Conservation (phyloP, 176 grass and related monocot species). For the Elymus sibiricus region DNA sequence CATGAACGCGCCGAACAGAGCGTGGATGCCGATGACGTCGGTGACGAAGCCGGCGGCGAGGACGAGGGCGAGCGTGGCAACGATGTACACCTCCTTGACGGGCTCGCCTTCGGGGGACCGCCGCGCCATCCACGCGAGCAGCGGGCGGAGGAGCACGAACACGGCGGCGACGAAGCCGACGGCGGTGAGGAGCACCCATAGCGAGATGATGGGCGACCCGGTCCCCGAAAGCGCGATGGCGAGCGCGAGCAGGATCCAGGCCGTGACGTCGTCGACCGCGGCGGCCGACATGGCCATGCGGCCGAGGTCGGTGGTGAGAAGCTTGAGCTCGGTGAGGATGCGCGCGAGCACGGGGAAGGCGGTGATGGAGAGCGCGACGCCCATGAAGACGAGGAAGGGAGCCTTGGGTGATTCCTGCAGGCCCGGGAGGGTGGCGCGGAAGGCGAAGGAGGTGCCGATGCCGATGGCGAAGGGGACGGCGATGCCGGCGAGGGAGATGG, state of each 20-base stretch:
- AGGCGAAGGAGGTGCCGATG: conserved; percentile 53
- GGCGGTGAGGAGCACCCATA: conserved; percentile 67
- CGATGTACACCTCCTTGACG: conserved; percentile 53
- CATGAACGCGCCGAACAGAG: conserved; percentile 62
- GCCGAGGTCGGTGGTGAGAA: conserved; percentile 68
- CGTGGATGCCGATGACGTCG: conserved; percentile 71
- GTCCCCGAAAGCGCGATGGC: conserved; percentile 54
- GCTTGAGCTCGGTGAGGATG: conserved; percentile 80
- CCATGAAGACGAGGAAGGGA: conserved; percentile 74
- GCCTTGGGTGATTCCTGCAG: conserved; percentile 21
- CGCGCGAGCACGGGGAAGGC: conserved; percentile 74
- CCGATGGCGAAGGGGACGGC: conserved; percentile 52
- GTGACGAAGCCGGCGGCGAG: conserved; percentile 59
- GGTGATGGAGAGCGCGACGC: conserved; percentile 82
- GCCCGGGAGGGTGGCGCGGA: conserved; percentile 43
- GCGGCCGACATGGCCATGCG: conserved; percentile 71
- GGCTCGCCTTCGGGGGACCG: conserved; percentile 48
- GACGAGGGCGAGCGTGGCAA: conserved; percentile 45
- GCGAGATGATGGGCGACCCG: conserved; percentile 45
- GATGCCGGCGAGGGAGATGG: conserved; percentile 59
- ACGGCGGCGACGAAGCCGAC: conserved; percentile 34
- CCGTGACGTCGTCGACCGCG: conserved; percentile 56
- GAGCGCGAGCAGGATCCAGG: conserved; percentile 73
- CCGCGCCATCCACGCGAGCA: conserved; percentile 42
- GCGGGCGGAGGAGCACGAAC: conserved; percentile 30